A percentile compares a stretch with the other conserved stretches of the same genome.
Conservation (phyloP, 2,329 filamentous ascomycete species). For the Hypoxylon sp. region DNA sequence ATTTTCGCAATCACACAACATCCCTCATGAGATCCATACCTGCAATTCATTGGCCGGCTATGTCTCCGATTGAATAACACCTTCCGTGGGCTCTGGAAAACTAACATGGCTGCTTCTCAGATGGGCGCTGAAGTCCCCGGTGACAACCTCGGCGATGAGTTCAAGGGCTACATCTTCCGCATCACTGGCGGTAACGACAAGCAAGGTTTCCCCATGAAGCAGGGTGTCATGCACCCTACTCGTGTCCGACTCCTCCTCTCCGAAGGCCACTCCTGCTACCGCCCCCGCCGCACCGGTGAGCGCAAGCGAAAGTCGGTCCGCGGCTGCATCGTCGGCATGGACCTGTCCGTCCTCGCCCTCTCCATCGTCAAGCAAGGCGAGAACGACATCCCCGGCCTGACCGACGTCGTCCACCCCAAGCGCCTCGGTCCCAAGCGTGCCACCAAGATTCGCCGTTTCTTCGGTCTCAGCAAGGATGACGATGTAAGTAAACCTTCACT, state of each 20-base stretch:
- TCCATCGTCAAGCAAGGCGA: conserved; percentile 99
- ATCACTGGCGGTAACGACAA: conserved; percentile 99
- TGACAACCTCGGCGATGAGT: conserved; percentile 97
- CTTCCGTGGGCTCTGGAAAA: conserved; percentile 36
- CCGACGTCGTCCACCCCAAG: conserved; percentile 99
- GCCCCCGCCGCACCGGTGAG: conserved; percentile 96
- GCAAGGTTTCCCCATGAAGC: conserved; percentile 99
- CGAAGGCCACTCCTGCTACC: conserved; percentile 99
- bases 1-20: conserved; percentile 55
- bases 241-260: conserved; percentile 97
- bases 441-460: conserved; percentile 99
- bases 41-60: not conserved
- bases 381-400: conserved; percentile 91
- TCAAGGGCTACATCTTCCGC: conserved; percentile 99
- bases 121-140: conserved; percentile 94
- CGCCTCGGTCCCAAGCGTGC: conserved; percentile 99
- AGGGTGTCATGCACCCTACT: conserved; percentile 98
- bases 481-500: conserved; percentile 86
- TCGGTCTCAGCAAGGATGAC: conserved; percentile 99
- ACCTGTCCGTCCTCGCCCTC: conserved; percentile 95
- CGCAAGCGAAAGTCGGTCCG: conserved; percentile 99
- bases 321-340: conserved; percentile 97
- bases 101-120: conserved; percentile 61
- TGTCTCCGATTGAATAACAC: not conserved
- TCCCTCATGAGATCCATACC: conserved; percentile 17